A percentile compares a stretch with the other conserved stretches of the same genome.
Evolutionary conservation across 371 early-diverging fungal species (phyloP).

Genomic region (Sporodiniella umbellata): DNA sequence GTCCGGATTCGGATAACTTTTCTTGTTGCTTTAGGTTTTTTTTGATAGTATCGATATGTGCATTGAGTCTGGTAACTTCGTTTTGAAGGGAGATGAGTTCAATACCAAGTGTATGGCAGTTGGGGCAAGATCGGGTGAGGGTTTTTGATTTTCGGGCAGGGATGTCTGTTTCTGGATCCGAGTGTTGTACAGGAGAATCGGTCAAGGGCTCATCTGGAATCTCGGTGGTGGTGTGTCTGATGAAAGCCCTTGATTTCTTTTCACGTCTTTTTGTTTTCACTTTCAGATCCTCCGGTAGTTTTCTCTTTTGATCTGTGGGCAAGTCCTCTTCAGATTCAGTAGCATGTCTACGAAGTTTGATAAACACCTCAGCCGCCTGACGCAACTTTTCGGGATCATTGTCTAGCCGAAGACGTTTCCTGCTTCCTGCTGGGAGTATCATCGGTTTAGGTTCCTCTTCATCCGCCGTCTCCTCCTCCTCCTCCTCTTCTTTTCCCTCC

Average conservation of each 20-base stretch:
- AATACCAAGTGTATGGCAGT: constrained; percentile 7
- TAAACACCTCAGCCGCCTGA: background rate
- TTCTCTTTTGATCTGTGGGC: background rate
- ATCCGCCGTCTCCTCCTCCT: constrained; percentile 1
- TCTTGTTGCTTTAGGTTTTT: constrained; percentile 10
- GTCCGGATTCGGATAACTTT: background rate
- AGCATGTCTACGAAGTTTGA: background rate
- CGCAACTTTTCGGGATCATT: background rate
- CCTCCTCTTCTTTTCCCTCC: background rate
- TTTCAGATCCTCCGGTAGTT: no score
- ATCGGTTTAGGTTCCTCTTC: background rate
- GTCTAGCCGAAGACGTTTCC: background rate
- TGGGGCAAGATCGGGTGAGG: constrained; percentile 1
- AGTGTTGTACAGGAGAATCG: no score
- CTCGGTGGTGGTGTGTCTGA: no score
- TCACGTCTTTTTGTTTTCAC: no score
- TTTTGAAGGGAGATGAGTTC: constrained; percentile 3
- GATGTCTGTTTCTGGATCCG: no score
- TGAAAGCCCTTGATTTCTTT: no score
- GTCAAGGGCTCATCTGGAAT: no score
- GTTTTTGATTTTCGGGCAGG: background rate
- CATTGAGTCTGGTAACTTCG: constrained; percentile 10
- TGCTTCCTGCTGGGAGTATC: background rate
- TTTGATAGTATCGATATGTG: constrained; percentile 7
- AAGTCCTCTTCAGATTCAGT: constrained; percentile 6